Evolutionary conservation across 2,329 filamentous ascomycete species (phyloP), one percentile per base, ranked within the genome.

Genomic region (Trichoderma sp.): DNA sequence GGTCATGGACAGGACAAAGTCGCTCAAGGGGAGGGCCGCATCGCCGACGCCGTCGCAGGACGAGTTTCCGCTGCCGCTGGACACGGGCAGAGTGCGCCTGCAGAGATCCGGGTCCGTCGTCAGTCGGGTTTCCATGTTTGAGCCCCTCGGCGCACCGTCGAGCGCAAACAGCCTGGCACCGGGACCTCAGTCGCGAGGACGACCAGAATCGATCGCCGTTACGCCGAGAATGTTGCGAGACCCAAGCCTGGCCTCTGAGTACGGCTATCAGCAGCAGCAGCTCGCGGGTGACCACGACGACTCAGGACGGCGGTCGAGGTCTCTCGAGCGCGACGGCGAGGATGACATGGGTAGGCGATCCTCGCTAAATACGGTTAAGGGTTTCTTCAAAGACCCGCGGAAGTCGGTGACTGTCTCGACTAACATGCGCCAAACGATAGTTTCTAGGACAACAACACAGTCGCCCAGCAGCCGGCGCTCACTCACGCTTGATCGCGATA

Each of bases 221-320:
- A 96, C 91, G 21, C 92, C 94, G 59, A 89, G 90, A 63, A 97
- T 97, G 71, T 83, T 97, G 46, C 89, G 93, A 59, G 91, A 91
- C 72, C 82, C 85, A 13, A 78, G 76, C 24, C 82, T 86, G 39
- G 77, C 77, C 24, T 77, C 76, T 2, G 86, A 87, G 21, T 84
- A 81, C 70, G 77, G 75, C 46, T 81, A 82, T 6, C 84, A 89
- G 72, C 89, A 88, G 2, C 87, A 85, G 76, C 84, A 89, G 72
- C 77, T 90, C 51, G 75, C 87, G 6, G 85, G 89, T 28, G 86
- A 89, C 72, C 83, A 89, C 73, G 24, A 73, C 74, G n/a, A 66
- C 81, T 82, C 55, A 75, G 77, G 69, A 73, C 76, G 28, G 72
- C 66, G 77, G 46, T 81, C 81, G 0, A 75, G 77, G 64, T 80